phyloP scores from a whole-genome alignment of 352 stramenopile species.

The Phytophthora foliorum region DNA sequence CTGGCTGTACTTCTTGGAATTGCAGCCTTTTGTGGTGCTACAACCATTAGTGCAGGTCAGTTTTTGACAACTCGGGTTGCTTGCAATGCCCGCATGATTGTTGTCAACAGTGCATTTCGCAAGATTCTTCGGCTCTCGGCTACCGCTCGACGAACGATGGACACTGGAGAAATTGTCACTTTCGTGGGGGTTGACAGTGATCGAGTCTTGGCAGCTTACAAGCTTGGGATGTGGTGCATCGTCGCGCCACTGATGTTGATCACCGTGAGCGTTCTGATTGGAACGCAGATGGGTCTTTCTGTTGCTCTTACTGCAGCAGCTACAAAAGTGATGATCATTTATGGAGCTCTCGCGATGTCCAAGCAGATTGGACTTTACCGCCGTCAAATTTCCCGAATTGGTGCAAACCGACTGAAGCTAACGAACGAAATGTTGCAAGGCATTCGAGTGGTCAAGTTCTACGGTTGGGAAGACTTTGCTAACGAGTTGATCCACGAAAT shows the following conservation, averaged over 20 bases:
- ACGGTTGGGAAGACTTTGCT: constrained; percentile 71
- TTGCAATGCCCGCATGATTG: constrained; percentile 58
- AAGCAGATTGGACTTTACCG: constrained; percentile 25
- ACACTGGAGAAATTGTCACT: constrained; percentile 65
- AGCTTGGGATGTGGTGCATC: constrained; percentile 29
- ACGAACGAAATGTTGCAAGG: constrained; percentile 93
- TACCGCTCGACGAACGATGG: constrained; percentile 48
- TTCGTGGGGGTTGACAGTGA: constrained; percentile 51
- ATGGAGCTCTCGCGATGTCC: constrained; percentile 1
- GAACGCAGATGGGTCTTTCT: constrained; percentile 24
- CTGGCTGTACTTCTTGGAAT: constrained; percentile 46
- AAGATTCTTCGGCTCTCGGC: constrained; percentile 62
- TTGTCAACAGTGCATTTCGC: constrained; percentile 62
- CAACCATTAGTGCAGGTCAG: constrained; percentile 49
- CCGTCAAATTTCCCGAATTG: constrained; percentile 28
- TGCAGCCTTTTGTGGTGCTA: constrained; percentile 46
- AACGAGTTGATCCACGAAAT: constrained; percentile 35
- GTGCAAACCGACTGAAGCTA: constrained; percentile 87
- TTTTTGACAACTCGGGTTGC: constrained; percentile 54
- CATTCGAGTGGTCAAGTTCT: constrained; percentile 91
- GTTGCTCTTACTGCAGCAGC: background rate
- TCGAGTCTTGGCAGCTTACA: constrained; percentile 38
- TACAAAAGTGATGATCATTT: constrained; percentile 26
- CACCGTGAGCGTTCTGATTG: constrained; percentile 28
- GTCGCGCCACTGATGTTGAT: constrained; percentile 33